Conservation (phyloP, 345 rosid genomes). For the Diplotaxis tenuifolia region DNA sequence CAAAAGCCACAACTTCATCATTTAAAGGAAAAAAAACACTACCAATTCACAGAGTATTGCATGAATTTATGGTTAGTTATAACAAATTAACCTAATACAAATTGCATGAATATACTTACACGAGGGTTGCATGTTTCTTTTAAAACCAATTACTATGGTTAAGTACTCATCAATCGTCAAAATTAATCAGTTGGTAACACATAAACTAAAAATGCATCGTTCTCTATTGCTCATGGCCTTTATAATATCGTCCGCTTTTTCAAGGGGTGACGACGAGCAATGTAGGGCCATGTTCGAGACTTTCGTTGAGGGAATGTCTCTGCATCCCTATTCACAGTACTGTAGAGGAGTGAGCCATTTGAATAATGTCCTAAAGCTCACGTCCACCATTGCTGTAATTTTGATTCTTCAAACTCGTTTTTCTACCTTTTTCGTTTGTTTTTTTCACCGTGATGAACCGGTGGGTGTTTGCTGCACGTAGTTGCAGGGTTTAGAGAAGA, state of each 20-base stretch:
- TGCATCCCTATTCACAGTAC: slow-evolving; percentile 22
- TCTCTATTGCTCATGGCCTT: slow-evolving; percentile 23
- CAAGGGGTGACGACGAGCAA: slow-evolving; percentile 18
- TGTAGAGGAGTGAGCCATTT: slow-evolving; percentile 33
- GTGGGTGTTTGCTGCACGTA: not conserved
- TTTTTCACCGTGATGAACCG: not conserved
- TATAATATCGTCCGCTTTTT: slow-evolving; percentile 21
- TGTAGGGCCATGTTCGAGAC: slow-evolving; percentile 26
- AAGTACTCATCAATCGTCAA: not conserved
- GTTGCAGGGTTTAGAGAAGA: not conserved
- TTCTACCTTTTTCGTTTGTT: too few species aligned
- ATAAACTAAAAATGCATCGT: slow-evolving; percentile 20
- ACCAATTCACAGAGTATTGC: not conserved
- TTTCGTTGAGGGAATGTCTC: slow-evolving; percentile 8
- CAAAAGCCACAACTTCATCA: too few species aligned
- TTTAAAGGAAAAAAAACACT: too few species aligned
- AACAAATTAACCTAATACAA: slow-evolving; percentile 21
- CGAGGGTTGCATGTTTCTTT: slow-evolving; percentile 20
- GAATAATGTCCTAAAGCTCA: slow-evolving; percentile 28
- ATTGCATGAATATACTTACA: slow-evolving; percentile 19
- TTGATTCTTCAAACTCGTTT: not conserved
- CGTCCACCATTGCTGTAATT: slow-evolving; percentile 13
- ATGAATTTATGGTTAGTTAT: slow-evolving; percentile 12
- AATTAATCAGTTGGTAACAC: not conserved
- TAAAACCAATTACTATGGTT: not conserved